These are phyloP conservation scores for Senna siamea DNA, from an alignment of 306 rosid genomes.

Conservation along the genomic window DNA sequence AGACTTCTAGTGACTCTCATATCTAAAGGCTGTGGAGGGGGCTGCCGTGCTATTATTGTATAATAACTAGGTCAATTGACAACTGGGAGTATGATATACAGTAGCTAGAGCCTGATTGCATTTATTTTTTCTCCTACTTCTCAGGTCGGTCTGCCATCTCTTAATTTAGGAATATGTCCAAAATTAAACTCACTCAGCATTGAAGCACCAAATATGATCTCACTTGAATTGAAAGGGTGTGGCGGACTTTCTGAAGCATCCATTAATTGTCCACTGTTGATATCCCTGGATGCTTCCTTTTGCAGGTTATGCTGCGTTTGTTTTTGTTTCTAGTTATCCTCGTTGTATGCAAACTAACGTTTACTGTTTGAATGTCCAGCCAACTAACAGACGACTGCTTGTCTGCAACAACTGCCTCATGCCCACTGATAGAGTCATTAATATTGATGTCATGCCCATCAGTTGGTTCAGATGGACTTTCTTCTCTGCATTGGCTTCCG, in stretches of 20 bases:
- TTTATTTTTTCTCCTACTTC: slow-evolving; percentile 26
- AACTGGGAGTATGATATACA: slow-evolving; percentile 12
- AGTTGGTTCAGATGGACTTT: slow-evolving; percentile 82
- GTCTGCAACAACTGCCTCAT: slow-evolving; percentile 88
- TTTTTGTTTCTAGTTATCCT: slow-evolving; percentile 15
- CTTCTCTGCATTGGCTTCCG: slow-evolving; percentile 70
- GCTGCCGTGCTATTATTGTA: slow-evolving; percentile 12
- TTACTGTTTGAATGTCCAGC: slow-evolving; percentile 57
- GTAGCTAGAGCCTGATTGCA: slow-evolving; percentile 10
- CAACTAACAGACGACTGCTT: slow-evolving; percentile 86
- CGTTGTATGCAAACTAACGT: slow-evolving; percentile 40
- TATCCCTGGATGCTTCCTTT: slow-evolving; percentile 95
- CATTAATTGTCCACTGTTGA: slow-evolving; percentile 86
- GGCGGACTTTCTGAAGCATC: slow-evolving; percentile 91
- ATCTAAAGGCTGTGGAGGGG: slow-evolving; percentile 10
- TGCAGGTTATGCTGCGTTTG: slow-evolving; percentile 69
- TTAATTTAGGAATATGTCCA: slow-evolving; percentile 96
- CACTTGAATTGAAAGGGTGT: slow-evolving; percentile 96
- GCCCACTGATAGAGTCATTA: slow-evolving; percentile 81
- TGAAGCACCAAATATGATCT: slow-evolving; percentile 76
- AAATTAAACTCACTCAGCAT: slow-evolving; percentile 73
- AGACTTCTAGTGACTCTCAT: neutral
- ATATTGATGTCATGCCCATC: slow-evolving; percentile 96
- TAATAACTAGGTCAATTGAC: neutral
- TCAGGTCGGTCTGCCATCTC: slow-evolving; percentile 92